Conservation (phyloP, 2,329 filamentous ascomycete species). For the Nannizzia gypsea region DNA sequence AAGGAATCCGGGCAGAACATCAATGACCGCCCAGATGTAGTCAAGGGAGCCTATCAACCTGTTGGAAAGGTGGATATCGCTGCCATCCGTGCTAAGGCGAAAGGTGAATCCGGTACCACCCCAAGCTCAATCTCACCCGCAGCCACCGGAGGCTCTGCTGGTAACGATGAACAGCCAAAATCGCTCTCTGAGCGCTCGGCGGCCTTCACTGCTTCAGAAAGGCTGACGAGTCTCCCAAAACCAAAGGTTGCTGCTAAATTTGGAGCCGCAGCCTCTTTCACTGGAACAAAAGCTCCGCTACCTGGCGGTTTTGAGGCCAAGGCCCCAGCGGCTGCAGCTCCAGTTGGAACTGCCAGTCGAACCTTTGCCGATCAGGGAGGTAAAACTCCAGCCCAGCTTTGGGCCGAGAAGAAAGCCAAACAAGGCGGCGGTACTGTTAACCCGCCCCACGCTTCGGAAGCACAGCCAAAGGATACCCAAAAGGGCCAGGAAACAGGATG, state of each 20-base stretch:
- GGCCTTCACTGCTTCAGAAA: slow-evolving; percentile 61
- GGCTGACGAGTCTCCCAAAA: slow-evolving; percentile 79
- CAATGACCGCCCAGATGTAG: slow-evolving; percentile 69
- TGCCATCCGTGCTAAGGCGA: slow-evolving; percentile 74
- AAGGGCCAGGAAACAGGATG: slow-evolving; percentile 50
- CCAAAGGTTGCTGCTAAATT: slow-evolving; percentile 92
- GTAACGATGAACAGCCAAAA: slow-evolving; percentile 41
- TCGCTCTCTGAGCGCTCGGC: slow-evolving; percentile 64
- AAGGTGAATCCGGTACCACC: slow-evolving; percentile 33
- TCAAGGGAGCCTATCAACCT: slow-evolving; percentile 90
- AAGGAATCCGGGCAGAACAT: slow-evolving; percentile 43
- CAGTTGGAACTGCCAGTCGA: slow-evolving; percentile 70
- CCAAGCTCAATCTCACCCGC: slow-evolving; percentile 32
- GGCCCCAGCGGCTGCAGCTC: slow-evolving; percentile 43
- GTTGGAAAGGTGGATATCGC: slow-evolving; percentile 95
- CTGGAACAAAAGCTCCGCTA: slow-evolving; percentile 78
- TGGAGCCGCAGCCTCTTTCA: slow-evolving; percentile 57
- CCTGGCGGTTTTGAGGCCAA: slow-evolving; percentile 58
- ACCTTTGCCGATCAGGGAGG: slow-evolving; percentile 91
- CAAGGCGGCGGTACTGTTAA: slow-evolving; percentile 54
- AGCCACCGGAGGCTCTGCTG: slow-evolving; percentile 35
- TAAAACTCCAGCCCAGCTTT: slow-evolving; percentile 91
- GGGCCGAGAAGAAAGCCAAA: slow-evolving; percentile 92
- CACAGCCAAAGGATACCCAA: slow-evolving; percentile 54
- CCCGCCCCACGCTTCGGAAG: slow-evolving; percentile 38